Conservation (phyloP, 169 alveolate species). For the Plasmodium chabaudi region DNA sequence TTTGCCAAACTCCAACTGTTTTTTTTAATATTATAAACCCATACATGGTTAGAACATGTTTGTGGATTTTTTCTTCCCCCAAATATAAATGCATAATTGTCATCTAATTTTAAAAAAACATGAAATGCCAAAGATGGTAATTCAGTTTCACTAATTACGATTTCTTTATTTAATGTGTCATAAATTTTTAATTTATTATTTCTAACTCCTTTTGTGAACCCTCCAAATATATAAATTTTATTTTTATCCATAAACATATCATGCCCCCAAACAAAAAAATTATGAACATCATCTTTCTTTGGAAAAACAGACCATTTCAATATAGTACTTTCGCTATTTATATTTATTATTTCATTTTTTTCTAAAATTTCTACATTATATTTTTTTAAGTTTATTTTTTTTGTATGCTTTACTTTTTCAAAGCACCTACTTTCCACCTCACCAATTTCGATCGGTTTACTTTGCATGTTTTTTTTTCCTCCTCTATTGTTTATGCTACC, state of each 20-base stretch:
- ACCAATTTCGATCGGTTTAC: background rate
- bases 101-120: slow-evolving; percentile 33
- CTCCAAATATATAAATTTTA: slow-evolving; percentile 64
- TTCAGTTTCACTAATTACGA: slow-evolving; percentile 11
- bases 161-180: slow-evolving; percentile 24
- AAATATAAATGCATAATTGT: slow-evolving; percentile 48
- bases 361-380: slow-evolving; percentile 18
- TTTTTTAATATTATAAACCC: slow-evolving; percentile 42
- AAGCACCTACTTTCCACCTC: background rate
- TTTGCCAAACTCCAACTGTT: slow-evolving; percentile 38
- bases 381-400: slow-evolving; percentile 16
- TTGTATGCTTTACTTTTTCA: too few relatives aligned
- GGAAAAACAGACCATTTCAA: slow-evolving; percentile 36
- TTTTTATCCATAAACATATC: slow-evolving; percentile 63
- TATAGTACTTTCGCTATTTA: background rate
- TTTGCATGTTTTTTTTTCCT: background rate
- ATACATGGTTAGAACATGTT: slow-evolving; percentile 21
- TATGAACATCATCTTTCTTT: slow-evolving; percentile 19
- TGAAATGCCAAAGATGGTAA: slow-evolving; percentile 43
- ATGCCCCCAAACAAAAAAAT: slow-evolving; percentile 73
- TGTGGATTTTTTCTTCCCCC: slow-evolving; percentile 65
- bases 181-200: slow-evolving; percentile 39
- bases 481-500: background rate
- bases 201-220: slow-evolving; percentile 57
- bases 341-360: slow-evolving; percentile 9